Evolutionary conservation across 768 basidiomycete species (phyloP), one percentile per base, ranked within the genome.

Genomic region (Clitopilus hobsonii): DNA sequence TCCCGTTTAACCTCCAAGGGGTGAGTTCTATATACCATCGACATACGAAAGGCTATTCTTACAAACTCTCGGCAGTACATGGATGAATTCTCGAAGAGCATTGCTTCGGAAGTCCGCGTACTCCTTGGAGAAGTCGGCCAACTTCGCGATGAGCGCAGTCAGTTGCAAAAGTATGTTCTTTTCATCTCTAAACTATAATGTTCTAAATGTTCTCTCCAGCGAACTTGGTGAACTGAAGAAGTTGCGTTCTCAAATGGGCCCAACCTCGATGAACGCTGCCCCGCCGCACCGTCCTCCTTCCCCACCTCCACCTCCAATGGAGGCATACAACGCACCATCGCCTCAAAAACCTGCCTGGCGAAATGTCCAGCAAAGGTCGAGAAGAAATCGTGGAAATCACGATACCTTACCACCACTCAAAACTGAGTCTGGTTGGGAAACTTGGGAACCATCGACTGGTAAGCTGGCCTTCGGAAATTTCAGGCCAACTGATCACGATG

Each of bases 1-100:
- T 93, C 16, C 85, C 86, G 10, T 93, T 87, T 75, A 93, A 94
- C 60, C 84, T 94, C 7, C 85, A 90, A 76, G 82, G 82, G 24
- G 91, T 92, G 71, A 52, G 86, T 16, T 20, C 25, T 5, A 30
- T 11, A 3, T 27, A 5, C 49, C 26, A 6, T 20, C 14, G n/a
- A 13, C 5, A 25, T 24, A 57, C 18, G 28, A 54, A 6, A 48
- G 20, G 13, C 36, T 61, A 23, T 59, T 41, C 16, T 48, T 49
- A 27, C 38, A 13, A n/a, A n/a, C n/a, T n/a, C n/a, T n/a, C n/a
- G n/a, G n/a, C 45, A 91, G 88, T 93, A 94, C 66, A 78, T 94
- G 14, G 88, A 94, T 57, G 89, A 94, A 55, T 94, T 94, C 71
- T 92, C 89, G 68, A 88, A 84, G 66, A 85, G 90, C 0, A 71